Base-by-base conservation (phyloP, 2,329 filamentous ascomycete species). In the Zymoseptoria passerinii region DNA sequence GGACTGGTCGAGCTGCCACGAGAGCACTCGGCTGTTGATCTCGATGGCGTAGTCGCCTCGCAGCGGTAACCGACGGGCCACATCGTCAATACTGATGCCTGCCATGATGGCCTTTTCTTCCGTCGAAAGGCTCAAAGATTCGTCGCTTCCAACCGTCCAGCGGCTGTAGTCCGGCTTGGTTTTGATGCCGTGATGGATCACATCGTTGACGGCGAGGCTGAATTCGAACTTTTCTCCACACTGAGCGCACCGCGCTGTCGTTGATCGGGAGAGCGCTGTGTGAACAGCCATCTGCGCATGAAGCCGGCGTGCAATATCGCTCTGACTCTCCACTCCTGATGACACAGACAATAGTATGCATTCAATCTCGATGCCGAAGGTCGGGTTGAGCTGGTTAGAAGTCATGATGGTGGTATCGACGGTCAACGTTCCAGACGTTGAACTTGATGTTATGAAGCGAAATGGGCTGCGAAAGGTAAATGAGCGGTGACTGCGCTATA, bases 351-450 rank as follows among this genome's bases (percentile, higher is more conserved):
- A n/a, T n/a, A n/a, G n/a, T n/a, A 61, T 29, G 35, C 56, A 63
- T 55, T 61, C 58, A 16, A 63, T 50, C 35, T 63, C 56, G 19
- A 61, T 50, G 27, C 61, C 61, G 16, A 58, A 55, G 13, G 61
- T 59, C 8, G 49, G 49, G 19, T 50, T 18, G 35, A 44, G 35
- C 10, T 44, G 35, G 35, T 16, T 10, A 44, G 35, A 44, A n/a
- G 16, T 6, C 35, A 44, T 44, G 13, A 44, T 44, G 16, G 13
- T 44, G 3, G 35, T 44, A 7, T 44, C 35, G 35, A 44, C 16
- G 35, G 35, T 44, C 35, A 44, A 44, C 35, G 35, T 44, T 44
- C 35, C 35, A 44, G 35, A 44, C 35, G 35, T 44, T 44, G 35
- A 44, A 13, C 35, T 44, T 44, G 35, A 44, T 44, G 35, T 6